Conservation (phyloP, 2,329 filamentous ascomycete genomes). For the Scleromitrula shiraiana region DNA sequence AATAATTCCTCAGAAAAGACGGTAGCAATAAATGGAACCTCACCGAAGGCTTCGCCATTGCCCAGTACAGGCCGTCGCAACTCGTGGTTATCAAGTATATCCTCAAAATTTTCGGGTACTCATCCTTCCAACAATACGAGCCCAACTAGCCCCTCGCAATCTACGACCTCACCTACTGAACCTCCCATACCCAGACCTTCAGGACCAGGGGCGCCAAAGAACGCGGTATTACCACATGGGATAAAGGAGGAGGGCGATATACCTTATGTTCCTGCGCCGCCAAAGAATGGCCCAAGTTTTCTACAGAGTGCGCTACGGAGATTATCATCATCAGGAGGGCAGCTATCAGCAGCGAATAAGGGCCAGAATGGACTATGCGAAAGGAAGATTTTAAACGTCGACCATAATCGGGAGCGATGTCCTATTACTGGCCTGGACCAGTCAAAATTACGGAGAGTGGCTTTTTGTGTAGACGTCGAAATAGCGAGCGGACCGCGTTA, state of each 20-base stretch:
- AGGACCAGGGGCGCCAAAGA: conserved; percentile 38
- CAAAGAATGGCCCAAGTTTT: conserved; percentile 64
- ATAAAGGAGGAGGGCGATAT: conserved; percentile 49
- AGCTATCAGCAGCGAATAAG: conserved; percentile 33
- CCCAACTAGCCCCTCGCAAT: conserved; percentile 22
- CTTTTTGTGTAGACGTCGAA: conserved; percentile 95
- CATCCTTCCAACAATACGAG: conserved; percentile 24
- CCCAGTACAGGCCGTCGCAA: conserved; percentile 41
- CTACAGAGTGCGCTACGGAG: conserved; percentile 74
- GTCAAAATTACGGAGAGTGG: conserved; percentile 75
- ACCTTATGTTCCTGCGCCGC: conserved; percentile 67
- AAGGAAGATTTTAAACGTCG: conserved; percentile 75
- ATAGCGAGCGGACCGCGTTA: conserved; percentile 84
- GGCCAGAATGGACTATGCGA: conserved; percentile 66
- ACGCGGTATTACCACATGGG: conserved; percentile 52
- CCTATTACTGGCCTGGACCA: conserved; percentile 70
- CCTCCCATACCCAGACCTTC: conserved; percentile 26
- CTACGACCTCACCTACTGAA: conserved; percentile 25
- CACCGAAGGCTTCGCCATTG: conserved; percentile 19
- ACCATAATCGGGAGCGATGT: conserved; percentile 71
- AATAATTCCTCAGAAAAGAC: conserved; percentile 23
- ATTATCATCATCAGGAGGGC: conserved; percentile 52
- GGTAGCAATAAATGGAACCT: conserved; percentile 18
- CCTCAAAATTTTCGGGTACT: conserved; percentile 71
- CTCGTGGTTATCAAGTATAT: conserved; percentile 91